phyloP scores from a whole-genome alignment of 129 eudicot species.

The Solidago caesia region DNA sequence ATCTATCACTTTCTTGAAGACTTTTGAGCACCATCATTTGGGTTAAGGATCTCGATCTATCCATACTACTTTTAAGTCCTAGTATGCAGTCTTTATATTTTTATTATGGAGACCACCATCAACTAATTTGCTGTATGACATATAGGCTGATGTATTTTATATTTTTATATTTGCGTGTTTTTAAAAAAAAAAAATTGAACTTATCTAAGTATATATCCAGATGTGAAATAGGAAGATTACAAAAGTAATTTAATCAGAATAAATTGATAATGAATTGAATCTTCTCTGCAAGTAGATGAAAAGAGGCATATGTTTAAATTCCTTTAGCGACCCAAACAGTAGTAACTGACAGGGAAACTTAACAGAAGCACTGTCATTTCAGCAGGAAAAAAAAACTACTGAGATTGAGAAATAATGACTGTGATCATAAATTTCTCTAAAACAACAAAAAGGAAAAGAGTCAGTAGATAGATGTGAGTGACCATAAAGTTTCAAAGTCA shows the following conservation, averaged over 20 bases:
- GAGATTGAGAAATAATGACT: constrained; percentile 16
- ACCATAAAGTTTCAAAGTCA: constrained; percentile 5
- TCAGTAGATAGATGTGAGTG: constrained; percentile 14
- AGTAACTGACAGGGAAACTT: constrained; percentile 2
- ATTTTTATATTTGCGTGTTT: background rate
- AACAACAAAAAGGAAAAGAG: constrained; percentile 4
- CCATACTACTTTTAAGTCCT: constrained; percentile 30
- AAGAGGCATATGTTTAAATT: background rate
- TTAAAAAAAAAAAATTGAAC: too few relatives aligned
- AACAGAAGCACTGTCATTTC: constrained; percentile 5
- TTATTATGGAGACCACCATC: constrained; percentile 1
- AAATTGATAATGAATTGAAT: background rate
- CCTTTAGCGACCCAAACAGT: background rate
- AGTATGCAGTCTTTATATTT: constrained; percentile 16
- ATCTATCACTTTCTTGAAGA: constrained; percentile 36
- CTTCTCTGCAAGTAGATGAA: constrained; percentile 15
- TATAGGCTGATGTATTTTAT: constrained; percentile 25
- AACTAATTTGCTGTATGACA: constrained; percentile 21
- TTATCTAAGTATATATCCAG: background rate
- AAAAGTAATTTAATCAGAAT: too few relatives aligned
- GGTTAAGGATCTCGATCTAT: constrained; percentile 10
- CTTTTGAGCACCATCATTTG: constrained; percentile 28
- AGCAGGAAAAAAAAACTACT: background rate
- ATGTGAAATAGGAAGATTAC: too few relatives aligned
- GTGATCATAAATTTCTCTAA: constrained; percentile 17